phyloP scores from a whole-genome alignment of 176 grass and related monocot genomes.

The Luzula sylvatica region DNA sequence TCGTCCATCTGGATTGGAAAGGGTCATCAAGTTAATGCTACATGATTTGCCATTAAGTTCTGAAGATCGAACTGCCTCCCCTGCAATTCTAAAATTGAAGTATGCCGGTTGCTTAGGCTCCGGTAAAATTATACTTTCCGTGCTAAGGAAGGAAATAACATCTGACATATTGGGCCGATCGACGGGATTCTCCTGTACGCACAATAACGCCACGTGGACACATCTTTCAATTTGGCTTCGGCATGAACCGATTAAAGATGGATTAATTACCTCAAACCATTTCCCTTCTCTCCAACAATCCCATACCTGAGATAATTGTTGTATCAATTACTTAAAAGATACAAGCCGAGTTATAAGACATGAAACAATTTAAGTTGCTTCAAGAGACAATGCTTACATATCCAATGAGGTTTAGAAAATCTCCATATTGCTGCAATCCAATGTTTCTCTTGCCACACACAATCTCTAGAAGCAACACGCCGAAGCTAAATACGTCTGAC shows the following conservation, averaged over 20 bases:
- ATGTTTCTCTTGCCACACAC: constrained; percentile 6
- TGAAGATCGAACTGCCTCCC: constrained; percentile 1
- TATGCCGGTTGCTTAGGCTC: constrained; percentile 11
- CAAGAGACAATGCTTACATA: not conserved
- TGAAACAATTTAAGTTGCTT: too few relatives aligned
- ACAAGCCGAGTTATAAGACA: too few relatives aligned
- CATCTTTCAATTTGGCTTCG: constrained; percentile 7
- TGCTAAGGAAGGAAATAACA: constrained; percentile 2
- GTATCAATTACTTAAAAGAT: too few relatives aligned
- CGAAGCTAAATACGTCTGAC: constrained; percentile 41
- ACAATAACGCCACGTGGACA: constrained; percentile 13
- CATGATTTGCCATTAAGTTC: not conserved
- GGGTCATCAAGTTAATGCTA: constrained; percentile 2
- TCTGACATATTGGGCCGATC: constrained; percentile 8
- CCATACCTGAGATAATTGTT: constrained; percentile 2
- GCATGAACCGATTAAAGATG: not conserved
- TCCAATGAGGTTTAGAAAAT: constrained; percentile 14
- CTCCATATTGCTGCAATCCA: constrained; percentile 1
- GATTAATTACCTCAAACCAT: constrained; percentile 3
- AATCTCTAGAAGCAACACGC: constrained; percentile 35
- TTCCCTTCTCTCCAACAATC: constrained; percentile 3
- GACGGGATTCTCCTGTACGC: constrained; percentile 14
- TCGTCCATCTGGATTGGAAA: constrained; percentile 4
- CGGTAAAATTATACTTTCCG: constrained; percentile 7
- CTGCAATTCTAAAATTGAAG: constrained; percentile 20